Base-by-base conservation (phyloP, 2,329 filamentous ascomycete species). In the Decorospora gaudefroyi region DNA sequence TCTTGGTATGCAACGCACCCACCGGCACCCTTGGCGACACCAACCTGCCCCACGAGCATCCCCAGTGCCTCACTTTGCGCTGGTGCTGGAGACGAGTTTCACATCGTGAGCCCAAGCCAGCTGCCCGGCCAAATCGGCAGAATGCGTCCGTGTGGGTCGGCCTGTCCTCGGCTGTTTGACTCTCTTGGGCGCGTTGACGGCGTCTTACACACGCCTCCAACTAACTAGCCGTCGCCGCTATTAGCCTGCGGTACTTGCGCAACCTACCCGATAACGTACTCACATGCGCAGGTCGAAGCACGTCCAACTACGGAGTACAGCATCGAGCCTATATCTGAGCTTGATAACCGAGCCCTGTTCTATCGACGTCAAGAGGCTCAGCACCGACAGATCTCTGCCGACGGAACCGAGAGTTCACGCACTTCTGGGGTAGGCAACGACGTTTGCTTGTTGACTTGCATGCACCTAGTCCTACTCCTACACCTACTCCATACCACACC, bases 71-170 rank as follows among this genome's bases (percentile, higher is more conserved):
- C 30, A 42, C 32, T 28, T 51, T 41, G 41, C 35, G 31, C 25
- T 50, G 18, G n/a, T n/a, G n/a, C n/a, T n/a, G n/a, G n/a, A n/a
- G 38, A 36, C 22, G 8, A 30, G 30, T 39, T 37, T 49, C 28
- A 23, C 27, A 30, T 29, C 23, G 25, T 13, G 22, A 33, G 22
- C n/a, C n/a, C n/a, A n/a, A n/a, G n/a, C 42, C 46, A 40, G 37
- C 43, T 39, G 39, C 36, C 52, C 59, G 61, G 62, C 27, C 51
- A 53, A 39, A 37, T 64, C 62, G 61, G 64, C 64, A 57, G 50
- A 51, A 56, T 64, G 56, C 61, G 54, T 52, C 47, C 29, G 26
- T 36, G 46, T 28, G 31, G 42, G 42, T 49, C 57, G 55, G 61
- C 54, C 44, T 39, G 39, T 35, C 23, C 45, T 66, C 63, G 61